phyloP scores from a whole-genome alignment of 202 grass and related monocot genomes.

The Zizania palustris region DNA sequence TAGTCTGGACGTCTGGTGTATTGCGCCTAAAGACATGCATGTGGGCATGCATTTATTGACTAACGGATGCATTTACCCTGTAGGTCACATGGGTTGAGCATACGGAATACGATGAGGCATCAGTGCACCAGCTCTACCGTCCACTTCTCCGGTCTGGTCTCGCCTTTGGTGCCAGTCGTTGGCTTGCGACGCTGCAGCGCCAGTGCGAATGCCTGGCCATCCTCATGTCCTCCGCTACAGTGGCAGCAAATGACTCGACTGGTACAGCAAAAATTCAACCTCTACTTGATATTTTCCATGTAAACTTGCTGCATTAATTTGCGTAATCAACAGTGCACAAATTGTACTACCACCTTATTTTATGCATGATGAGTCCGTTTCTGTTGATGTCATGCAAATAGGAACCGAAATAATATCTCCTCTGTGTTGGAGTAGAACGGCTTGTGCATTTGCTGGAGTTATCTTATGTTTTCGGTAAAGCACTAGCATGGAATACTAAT shows the following conservation, averaged over 20 bases:
- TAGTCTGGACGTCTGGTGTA: slow-evolving; percentile 44
- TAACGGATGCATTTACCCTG: slow-evolving; percentile 71
- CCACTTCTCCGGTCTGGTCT: slow-evolving; percentile 77
- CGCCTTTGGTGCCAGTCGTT: slow-evolving; percentile 78
- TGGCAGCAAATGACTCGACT: slow-evolving; percentile 45
- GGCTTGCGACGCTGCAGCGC: slow-evolving; percentile 90
- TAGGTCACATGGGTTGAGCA: slow-evolving; percentile 99
- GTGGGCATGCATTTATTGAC: slow-evolving; percentile 78
- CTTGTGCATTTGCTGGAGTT: neutral
- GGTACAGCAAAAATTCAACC: slow-evolving; percentile 48
- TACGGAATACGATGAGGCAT: slow-evolving; percentile 84
- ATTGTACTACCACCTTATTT: neutral
- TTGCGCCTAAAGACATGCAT: slow-evolving; percentile 55
- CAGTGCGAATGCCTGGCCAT: slow-evolving; percentile 86
- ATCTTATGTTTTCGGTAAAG: neutral
- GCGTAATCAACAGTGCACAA: neutral
- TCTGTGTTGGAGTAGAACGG: neutral
- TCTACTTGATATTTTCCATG: slow-evolving; percentile 31
- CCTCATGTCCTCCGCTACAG: slow-evolving; percentile 71
- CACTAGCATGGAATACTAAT: neutral
- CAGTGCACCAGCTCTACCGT: slow-evolving; percentile 85
- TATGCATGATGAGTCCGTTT: slow-evolving; percentile 5
- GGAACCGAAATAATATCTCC: neutral
- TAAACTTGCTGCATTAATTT: slow-evolving; percentile 1
- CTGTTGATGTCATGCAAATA: neutral